Conservation (phyloP, 345 rosid species). For the Arabidopsis suecica region DNA sequence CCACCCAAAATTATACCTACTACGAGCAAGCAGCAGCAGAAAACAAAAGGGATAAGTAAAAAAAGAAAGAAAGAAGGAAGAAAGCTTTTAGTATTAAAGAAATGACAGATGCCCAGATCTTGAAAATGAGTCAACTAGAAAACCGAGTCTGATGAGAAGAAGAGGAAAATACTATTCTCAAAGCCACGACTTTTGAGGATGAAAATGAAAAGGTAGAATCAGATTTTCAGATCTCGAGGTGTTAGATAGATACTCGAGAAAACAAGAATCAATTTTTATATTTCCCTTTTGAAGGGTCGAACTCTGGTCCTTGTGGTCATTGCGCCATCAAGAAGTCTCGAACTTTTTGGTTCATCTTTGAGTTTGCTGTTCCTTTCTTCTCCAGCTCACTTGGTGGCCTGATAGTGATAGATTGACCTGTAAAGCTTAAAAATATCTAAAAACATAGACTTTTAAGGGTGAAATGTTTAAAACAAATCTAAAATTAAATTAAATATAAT, state of each 20-base stretch:
- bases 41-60: too few relatives aligned
- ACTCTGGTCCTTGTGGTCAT: constrained; percentile 19
- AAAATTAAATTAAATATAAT: too few relatives aligned
- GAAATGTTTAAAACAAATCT: neutral
- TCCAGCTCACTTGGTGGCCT: constrained; percentile 30
- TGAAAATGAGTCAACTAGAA: constrained; percentile 39
- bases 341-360: neutral
- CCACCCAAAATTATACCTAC: constrained; percentile 38
- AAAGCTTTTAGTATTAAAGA: constrained; percentile 25
- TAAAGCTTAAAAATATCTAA: neutral
- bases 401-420: constrained; percentile 1
- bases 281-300: constrained; percentile 1
- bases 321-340: neutral
- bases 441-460: neutral
- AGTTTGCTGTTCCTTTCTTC: constrained; percentile 17
- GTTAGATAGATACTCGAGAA: constrained; percentile 31
- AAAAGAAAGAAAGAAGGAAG: neutral
- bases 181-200: constrained; percentile 32
- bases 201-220: constrained; percentile 33
- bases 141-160: constrained; percentile 25
- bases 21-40: constrained; percentile 24
- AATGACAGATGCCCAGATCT: constrained; percentile 38
- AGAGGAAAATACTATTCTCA: neutral
- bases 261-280: neutral
- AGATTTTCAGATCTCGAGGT: constrained; percentile 45